phyloP scores from a whole-genome alignment of 768 basidiomycete species.

The Solioccasus polychromus region DNA sequence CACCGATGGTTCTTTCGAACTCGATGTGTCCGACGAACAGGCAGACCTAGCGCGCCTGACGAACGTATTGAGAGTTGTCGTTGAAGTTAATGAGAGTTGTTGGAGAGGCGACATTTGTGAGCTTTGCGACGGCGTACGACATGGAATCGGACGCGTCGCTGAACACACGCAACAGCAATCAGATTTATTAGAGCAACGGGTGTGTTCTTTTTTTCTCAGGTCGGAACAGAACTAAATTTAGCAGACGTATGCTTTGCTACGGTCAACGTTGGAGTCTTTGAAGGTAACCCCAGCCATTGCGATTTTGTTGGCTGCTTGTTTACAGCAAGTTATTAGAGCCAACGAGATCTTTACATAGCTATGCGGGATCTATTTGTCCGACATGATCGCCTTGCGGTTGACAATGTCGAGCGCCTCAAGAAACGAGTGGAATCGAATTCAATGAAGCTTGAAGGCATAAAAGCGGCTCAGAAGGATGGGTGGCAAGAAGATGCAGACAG shows the following conservation, averaged over 20 bases:
- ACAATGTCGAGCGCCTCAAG: conserved; percentile 83
- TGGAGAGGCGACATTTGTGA: conserved; percentile 86
- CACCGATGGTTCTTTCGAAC: conserved; percentile 15
- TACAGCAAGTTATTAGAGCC: conserved; percentile 41
- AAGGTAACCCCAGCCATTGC: conserved; percentile 47
- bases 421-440: conserved; percentile 80
- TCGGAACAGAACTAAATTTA: conserved; percentile 1
- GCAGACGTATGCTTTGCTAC: conserved; percentile 61
- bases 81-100: conserved; percentile 75
- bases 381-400: conserved; percentile 84
- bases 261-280: conserved; percentile 70
- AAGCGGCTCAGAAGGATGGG: conserved; percentile 67
- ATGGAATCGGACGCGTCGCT: conserved; percentile 67
- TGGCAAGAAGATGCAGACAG: conserved; percentile 88
- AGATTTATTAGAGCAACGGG: conserved; percentile 71
- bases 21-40: conserved; percentile 45
- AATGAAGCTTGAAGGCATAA: conserved; percentile 72
- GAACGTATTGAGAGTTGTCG: conserved; percentile 74
- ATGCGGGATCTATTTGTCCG: conserved; percentile 84
- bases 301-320: conserved; percentile 7
- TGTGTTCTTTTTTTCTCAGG: conserved; percentile 34
- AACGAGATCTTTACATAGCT: conserved; percentile 85
- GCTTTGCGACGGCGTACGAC: conserved; percentile 71
- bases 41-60: conserved; percentile 81
- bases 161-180: conserved; percentile 67